Evolutionary conservation across 73 alveolate genomes (phyloP), one percentile per base, ranked within the genome.

Genomic region (Urostyla sp.): DNA sequence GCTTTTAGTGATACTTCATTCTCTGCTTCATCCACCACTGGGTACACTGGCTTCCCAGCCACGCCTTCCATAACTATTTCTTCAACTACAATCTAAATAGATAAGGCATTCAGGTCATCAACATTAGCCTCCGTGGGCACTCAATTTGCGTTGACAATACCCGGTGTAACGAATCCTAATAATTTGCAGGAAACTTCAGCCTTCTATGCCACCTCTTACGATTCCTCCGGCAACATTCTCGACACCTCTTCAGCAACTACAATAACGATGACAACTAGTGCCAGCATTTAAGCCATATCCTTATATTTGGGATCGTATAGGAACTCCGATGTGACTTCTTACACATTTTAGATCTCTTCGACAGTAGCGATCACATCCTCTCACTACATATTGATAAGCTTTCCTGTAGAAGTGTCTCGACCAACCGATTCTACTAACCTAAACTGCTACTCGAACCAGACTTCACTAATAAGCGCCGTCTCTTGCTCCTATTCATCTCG

Each of bases 121-220:
- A 6, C 76, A 52, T 11, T 32, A 15, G 51, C 44, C 4, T 55
- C 54, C 10, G 91, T 79, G 4, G 78, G 80, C 13, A 37, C 78
- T 40, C 1, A 69, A 27, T 69, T 55, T 35, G 30, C 80, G 24
- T 83, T 83, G 27, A 28, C 67, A 15, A 57, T 73, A 8, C 75
- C 79, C 24, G 74, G 83, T 10, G 44, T 84, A 0, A 6, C n/a
- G 26, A 84, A 84, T 60, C 92, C 92, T 26, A n/a, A 58, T 0
- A 73, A 75, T 40, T 53, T 51, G 13, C 60, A 61, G 0, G 3
- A 38, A 3, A 51, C 88, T 6, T 49, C 50, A n/a, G 40, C 88
- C 3, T 84, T 84, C 34, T 23, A 23, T 1, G 31, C 67, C 1
- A 18, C 11, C 10, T 50, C 84, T 49, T 28, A 24, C 34, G 35